A percentile compares a stretch with the other conserved stretches of the same genome.
phyloP scores from a whole-genome alignment of 108 stramenopile genomes.

The Cyclotella sp. region DNA sequence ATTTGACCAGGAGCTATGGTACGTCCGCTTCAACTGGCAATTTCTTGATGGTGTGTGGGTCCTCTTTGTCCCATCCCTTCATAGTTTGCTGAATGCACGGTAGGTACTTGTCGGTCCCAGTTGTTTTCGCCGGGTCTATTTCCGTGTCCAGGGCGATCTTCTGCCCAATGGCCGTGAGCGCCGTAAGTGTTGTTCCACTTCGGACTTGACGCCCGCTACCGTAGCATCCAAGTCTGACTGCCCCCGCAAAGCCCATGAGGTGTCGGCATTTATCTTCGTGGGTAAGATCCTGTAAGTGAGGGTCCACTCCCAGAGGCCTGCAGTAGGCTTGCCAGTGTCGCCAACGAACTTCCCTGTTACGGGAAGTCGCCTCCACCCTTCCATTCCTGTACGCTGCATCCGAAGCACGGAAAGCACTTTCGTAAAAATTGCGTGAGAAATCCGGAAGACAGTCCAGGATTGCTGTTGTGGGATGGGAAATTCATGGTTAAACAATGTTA shows the following conservation, averaged over 20 bases:
- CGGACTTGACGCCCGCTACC: neutral
- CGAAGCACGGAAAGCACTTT: too few relatives aligned
- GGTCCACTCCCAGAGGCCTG: constrained; percentile 18
- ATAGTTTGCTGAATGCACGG: too few relatives aligned
- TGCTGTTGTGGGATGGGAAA: neutral
- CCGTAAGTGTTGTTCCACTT: neutral
- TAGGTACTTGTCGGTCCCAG: neutral
- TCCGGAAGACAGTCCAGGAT: neutral
- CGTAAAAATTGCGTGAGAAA: neutral
- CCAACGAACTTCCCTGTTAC: neutral
- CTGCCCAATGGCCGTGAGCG: too few relatives aligned
- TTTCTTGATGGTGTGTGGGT: neutral
- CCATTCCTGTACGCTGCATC: constrained; percentile 15
- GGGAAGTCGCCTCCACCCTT: constrained; percentile 13
- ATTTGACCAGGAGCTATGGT: neutral
- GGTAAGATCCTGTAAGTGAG: neutral
- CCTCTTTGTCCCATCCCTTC: too few relatives aligned
- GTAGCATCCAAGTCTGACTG: neutral
- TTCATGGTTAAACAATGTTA: neutral
- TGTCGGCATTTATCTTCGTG: neutral
- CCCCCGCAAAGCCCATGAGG: neutral
- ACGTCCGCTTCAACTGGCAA: constrained; percentile 24
- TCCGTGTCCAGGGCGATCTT: neutral
- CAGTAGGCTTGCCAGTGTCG: neutral
- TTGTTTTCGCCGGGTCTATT: neutral